A percentile compares a stretch with the other conserved stretches of the same genome.
phyloP scores from a whole-genome alignment of 169 alveolate species.

The Eimeria mitis region DNA sequence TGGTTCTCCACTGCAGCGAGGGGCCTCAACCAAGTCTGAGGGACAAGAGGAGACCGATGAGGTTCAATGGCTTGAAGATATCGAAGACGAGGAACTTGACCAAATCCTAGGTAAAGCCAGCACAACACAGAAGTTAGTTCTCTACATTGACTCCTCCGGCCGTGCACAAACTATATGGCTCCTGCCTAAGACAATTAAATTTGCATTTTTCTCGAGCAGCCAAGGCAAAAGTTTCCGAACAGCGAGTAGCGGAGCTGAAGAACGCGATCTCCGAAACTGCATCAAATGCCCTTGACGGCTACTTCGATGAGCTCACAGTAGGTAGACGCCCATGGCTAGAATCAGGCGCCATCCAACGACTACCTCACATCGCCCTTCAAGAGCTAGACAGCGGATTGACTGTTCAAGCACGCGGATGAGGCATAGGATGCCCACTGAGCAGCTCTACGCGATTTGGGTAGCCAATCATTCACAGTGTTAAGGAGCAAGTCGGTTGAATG shows the following conservation, averaged over 20 bases:
- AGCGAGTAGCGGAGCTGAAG: slow-evolving; percentile 43
- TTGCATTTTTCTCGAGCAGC: slow-evolving; percentile 21
- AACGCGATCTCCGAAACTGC: neutral
- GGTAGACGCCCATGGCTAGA: neutral
- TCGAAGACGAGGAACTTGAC: slow-evolving; percentile 46
- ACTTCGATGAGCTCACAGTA: slow-evolving; percentile 32
- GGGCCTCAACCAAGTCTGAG: neutral
- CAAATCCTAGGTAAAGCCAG: slow-evolving; percentile 18
- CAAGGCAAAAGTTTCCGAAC: slow-evolving; percentile 9
- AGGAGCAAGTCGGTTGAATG: neutral
- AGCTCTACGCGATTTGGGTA: neutral
- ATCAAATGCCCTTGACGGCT: neutral
- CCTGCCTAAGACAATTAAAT: neutral
- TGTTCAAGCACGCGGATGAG: neutral
- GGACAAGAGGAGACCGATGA: slow-evolving; percentile 20
- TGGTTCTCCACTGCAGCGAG: slow-evolving; percentile 11
- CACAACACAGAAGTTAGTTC: neutral
- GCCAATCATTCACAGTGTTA: neutral
- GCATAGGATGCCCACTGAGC: neutral
- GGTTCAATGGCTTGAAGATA: slow-evolving; percentile 6
- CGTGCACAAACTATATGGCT: neutral
- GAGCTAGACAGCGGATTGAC: neutral
- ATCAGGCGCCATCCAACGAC: neutral
- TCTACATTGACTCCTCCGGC: neutral
- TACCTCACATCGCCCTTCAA: neutral